Evolutionary conservation across 2,329 filamentous ascomycete species (phyloP).

Genomic region (Coccinonectria pachysandricola): DNA sequence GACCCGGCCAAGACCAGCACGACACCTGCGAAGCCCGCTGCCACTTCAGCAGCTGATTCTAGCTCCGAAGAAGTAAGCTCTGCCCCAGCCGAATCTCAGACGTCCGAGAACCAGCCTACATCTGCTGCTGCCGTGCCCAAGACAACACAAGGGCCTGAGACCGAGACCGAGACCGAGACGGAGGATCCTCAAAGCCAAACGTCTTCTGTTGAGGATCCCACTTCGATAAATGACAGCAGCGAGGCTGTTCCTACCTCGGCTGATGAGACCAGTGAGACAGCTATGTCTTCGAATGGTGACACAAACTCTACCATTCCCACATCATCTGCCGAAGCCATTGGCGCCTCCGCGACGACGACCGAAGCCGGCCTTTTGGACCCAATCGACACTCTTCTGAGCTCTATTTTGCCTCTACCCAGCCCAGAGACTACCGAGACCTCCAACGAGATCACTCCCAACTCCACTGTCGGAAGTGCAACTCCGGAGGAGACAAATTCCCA

Average conservation of each 20-base stretch:
- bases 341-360: constrained; percentile 5
- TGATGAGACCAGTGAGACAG: not conserved
- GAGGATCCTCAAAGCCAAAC: not conserved
- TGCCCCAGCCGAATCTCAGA: no score
- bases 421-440: constrained; percentile 4
- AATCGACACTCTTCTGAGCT: constrained; percentile 12
- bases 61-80: no score
- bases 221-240: constrained; percentile 1
- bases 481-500: no score
- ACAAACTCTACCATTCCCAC: not conserved
- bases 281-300: not conserved
- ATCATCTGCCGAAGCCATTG: not conserved
- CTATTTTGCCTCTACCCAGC: constrained; percentile 9
- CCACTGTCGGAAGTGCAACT: no score
- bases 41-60: constrained; percentile 1
- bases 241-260: not conserved
- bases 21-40: not conserved
- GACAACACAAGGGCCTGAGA: no score
- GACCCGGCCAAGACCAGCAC: constrained; percentile 2
- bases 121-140: no score
- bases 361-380: constrained; percentile 15
- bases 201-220: constrained; percentile 1
- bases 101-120: not conserved
- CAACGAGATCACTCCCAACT: no score
- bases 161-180: no score